phyloP scores from a whole-genome alignment of 371 early-diverging fungal species.

The Synchytrium microbalum region DNA sequence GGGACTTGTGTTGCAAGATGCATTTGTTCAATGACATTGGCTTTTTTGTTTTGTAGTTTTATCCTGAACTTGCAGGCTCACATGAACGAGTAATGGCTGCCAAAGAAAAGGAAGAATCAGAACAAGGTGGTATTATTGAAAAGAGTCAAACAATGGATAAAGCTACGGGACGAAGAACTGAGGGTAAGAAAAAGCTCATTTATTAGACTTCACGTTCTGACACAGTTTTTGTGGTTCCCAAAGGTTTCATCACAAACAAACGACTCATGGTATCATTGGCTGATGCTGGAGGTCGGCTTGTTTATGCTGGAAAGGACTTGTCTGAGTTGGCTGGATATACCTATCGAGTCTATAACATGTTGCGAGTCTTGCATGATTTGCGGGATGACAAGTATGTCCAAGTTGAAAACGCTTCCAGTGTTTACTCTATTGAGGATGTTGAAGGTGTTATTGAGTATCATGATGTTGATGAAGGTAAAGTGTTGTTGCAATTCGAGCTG shows the following conservation, averaged over 20 bases:
- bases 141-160: conserved; percentile 80
- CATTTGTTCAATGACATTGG: too few species aligned
- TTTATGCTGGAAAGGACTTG: conserved; percentile 70
- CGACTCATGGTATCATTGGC: conserved; percentile 43
- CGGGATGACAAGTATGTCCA: conserved; percentile 31
- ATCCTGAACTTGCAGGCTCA: conserved; percentile 29
- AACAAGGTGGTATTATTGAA: too few species aligned
- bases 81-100: conserved; percentile 2
- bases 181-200: conserved; percentile 52
- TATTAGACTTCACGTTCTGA: too few species aligned
- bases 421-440: conserved; percentile 29
- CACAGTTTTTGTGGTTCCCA: not conserved
- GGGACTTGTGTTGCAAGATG: too few species aligned
- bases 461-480: conserved; percentile 11
- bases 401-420: conserved; percentile 18
- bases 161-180: conserved; percentile 61
- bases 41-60: too few species aligned
- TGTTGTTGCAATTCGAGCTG: conserved; percentile 12
- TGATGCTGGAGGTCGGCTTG: conserved; percentile 44
- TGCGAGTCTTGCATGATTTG: conserved; percentile 39
- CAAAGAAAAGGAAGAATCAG: not conserved
- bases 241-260: conserved; percentile 88
- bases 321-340: conserved; percentile 82
- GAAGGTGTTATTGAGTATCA: conserved; percentile 23
- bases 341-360: conserved; percentile 56